Evolutionary conservation across 371 early-diverging fungal genomes (phyloP), one percentile per base, ranked within the genome.

Genomic region (Mucor mucedo): DNA sequence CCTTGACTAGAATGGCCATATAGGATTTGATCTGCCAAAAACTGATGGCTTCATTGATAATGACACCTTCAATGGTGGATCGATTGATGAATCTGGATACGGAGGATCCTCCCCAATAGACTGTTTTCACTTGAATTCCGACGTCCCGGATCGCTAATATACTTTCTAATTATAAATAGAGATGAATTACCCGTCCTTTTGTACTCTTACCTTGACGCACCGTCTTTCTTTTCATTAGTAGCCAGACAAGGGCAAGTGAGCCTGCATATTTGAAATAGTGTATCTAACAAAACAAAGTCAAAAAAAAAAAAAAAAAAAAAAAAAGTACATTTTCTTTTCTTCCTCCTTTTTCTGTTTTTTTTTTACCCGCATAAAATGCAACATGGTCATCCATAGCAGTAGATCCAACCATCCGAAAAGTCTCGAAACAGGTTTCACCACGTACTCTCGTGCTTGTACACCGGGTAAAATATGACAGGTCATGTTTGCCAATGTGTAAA

Each of bases 21-120:
- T 90, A 91, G 32, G 88, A 89, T 54, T 87, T 87, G 60, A 92
- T 84, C 50, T 90, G 89, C 77, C 87, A 85, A 77, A 90, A 76
- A 6, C 88, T 87, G 42, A 92, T 90, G 7, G 84, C 91, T 68
- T 92, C 93, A 58, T 90, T 89, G 64, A 92, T 89, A 55, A 91
- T 76, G 10, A 91, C 79, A 63, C 89, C 86, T 28, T 77, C 71
- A 61, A 92, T 85, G 49, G 84, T 80, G 35, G 77, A 70, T 40
- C 78, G 59, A 65, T 87, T 88, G 53, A 92, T 89, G 68, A 92
- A 91, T 32, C 75, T 71, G 0, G 85, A 79, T 1, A 73, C 79
- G 28, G 77, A 75, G 42, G 79, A 72, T 50, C 88, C 88, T 38
- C 85, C 82, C 60, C 79, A 68, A 58, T 87, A 85, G 4, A 70